Base-by-base conservation (phyloP, 768 basidiomycete genomes). In the Tylopilus sp. region DNA sequence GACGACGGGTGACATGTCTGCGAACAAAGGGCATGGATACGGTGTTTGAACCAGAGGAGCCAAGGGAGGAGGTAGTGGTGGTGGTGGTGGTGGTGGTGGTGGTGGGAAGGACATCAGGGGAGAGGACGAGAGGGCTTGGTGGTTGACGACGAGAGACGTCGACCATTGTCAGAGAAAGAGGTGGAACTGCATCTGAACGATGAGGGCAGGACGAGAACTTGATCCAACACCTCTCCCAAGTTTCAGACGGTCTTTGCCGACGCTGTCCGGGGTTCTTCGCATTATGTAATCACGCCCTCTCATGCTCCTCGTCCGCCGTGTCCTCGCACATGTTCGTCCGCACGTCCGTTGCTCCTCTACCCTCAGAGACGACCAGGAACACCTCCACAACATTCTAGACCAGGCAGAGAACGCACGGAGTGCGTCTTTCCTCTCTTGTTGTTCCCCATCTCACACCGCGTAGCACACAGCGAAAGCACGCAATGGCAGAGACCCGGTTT, bases 1-100 rank as follows among this genome's bases (percentile, higher is more conserved):
- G 83, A 51, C 97, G 85, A 57, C 92, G 83, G 35, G 88, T 91
- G 62, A 98, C 91, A 74, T 98, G 95, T 49, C 92, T 83, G 55
- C 90, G 79, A 56, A 98, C 90, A 67, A 92, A 91, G 53, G 90
- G 89, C 90, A 92, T 92, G 48, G 90, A 90, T 47, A 92, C 87
- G 48, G 86, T 88, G 67, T 87, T 88, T 23, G 85, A 77, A 46
- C 75, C 77, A 18, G 36, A 36, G 6, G 83, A 82, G 44, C 73
- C 74, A 62, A 72, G 59, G 60, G 60, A 63, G 52, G 47, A 9
- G 38, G 39, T 12, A 10, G 52, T 9, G 18, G 47, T 9, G 7
- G 59, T 4, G 40, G 41, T 60, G 15, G 52, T 8, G 18, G 47
- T 9, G 7, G 59, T 4, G 40, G 38, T 60, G 51, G 35, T 15